Base-by-base conservation (phyloP, 805 yeast species). In the Ascoidea tarda region DNA sequence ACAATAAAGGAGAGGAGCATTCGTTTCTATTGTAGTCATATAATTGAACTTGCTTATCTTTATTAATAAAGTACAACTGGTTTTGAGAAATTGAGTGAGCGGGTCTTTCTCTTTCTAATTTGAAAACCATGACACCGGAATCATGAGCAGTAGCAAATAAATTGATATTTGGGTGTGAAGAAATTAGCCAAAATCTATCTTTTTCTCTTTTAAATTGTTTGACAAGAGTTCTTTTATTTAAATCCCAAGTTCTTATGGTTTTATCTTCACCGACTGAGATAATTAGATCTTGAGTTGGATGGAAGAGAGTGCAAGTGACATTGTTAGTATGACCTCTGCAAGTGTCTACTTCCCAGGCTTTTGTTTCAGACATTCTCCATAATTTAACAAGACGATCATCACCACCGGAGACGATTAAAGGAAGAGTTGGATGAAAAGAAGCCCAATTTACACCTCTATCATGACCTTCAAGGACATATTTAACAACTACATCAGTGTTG, bases 391-490 rank as follows among this genome's bases (percentile, higher is more conserved):
- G 82, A 59, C 98, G 79, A 66, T 93, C 99, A 66, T 93, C 99
- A 67, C 95, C 95, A 62, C 91, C 95, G 16, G 96, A 87, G 16
- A 90, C 95, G 64, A 93, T 89, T 59, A 93, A 75, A 12, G 98
- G 98, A 65, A 89, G 75, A 31, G 91, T 88, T 49, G 99, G 99
- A 66, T 93, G 99, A 80, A 95, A 95, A 10, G 96, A 75, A 21
- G 97, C 98, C 96, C 96, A 93, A 66, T 93, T 91, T 62, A 93
- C 99, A 65, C 98, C 98, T 66, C 96, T 84, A 63, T 93, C 96
- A 66, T 93, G 99, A 51, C 99, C 99, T 67, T 95, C 98, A 55
- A 93, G 75, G 16, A 93, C 96, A 65, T 86, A 93, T 69, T 95
- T 93, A 54, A 91, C 97, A 55, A 88, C 82, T 46, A 96, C 96